These are phyloP conservation scores for Colletotrichum agaves DNA, from an alignment of 2,329 filamentous ascomycete genomes.

Conservation along the genomic window DNA sequence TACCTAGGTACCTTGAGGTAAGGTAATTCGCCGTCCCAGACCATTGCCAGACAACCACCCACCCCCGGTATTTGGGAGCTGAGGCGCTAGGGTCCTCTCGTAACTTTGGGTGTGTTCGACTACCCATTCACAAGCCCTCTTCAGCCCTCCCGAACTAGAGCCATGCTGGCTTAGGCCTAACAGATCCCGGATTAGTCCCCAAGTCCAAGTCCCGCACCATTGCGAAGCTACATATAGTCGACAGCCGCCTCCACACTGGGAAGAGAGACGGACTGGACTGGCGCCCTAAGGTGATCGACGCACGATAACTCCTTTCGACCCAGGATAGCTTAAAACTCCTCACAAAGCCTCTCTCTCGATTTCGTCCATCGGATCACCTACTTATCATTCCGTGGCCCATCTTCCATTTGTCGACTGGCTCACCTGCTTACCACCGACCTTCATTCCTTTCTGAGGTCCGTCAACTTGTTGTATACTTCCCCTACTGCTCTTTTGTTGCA, in stretches of 20 bases:
- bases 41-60: slow-evolving; percentile 29
- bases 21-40: background rate
- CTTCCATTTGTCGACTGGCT: background rate
- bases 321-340: slow-evolving; percentile 33
- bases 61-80: slow-evolving; percentile 35
- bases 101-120: slow-evolving; percentile 27
- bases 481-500: background rate
- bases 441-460: background rate
- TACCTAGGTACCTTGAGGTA: background rate
- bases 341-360: slow-evolving; percentile 36
- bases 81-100: slow-evolving; percentile 35
- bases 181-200: slow-evolving; percentile 46
- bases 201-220: slow-evolving; percentile 37
- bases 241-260: slow-evolving; percentile 36
- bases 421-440: slow-evolving; percentile 8
- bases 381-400: slow-evolving; percentile 4
- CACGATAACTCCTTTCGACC: slow-evolving; percentile 37
- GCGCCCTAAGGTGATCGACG: slow-evolving; percentile 36
- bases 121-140: slow-evolving; percentile 41
- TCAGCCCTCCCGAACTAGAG: slow-evolving; percentile 54
- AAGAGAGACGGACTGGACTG: slow-evolving; percentile 28
- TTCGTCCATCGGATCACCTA: slow-evolving; percentile 14
- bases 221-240: slow-evolving; percentile 38
- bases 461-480: background rate
- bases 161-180: slow-evolving; percentile 42